These are phyloP conservation scores for Endoconidiophora polonica DNA, from an alignment of 2,329 filamentous ascomycete species.

Conservation along the genomic window DNA sequence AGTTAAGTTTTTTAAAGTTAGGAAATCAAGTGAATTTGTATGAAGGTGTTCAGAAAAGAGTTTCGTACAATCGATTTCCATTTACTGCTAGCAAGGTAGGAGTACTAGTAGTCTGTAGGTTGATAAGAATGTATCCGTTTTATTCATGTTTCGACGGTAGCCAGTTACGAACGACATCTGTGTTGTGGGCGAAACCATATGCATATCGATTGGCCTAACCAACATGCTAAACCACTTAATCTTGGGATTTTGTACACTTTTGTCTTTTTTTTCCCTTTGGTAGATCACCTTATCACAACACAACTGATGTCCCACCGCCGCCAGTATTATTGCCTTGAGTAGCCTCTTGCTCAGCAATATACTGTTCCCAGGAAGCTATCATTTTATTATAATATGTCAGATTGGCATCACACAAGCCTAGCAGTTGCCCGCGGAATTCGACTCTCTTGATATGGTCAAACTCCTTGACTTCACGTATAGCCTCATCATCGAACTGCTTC, in stretches of 20 bases:
- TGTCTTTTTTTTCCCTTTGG: neutral
- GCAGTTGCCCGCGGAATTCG: constrained; percentile 80
- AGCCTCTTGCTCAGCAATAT: constrained; percentile 73
- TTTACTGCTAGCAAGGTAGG: no score
- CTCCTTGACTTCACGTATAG: constrained; percentile 78
- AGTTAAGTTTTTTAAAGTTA: no score
- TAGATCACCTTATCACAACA: neutral
- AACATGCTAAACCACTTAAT: neutral
- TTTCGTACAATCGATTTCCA: no score
- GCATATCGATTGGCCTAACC: no score
- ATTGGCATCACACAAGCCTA: constrained; percentile 68
- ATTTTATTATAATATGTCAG: constrained; percentile 72
- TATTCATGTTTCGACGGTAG: no score
- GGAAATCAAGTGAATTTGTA: no score
- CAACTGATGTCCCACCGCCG: neutral
- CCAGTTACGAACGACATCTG: no score
- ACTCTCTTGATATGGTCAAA: constrained; percentile 93
- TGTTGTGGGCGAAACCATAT: no score
- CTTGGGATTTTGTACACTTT: neutral
- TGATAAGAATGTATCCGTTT: no score
- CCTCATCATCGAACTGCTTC: constrained; percentile 91
- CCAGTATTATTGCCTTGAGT: constrained; percentile 10
- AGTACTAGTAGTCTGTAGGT: no score
- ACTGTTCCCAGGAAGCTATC: constrained; percentile 72
- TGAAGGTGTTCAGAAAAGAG: no score